These are phyloP conservation scores for Mortierella alpina DNA, from an alignment of 192 early-diverging fungal genomes.

Conservation along the genomic window DNA sequence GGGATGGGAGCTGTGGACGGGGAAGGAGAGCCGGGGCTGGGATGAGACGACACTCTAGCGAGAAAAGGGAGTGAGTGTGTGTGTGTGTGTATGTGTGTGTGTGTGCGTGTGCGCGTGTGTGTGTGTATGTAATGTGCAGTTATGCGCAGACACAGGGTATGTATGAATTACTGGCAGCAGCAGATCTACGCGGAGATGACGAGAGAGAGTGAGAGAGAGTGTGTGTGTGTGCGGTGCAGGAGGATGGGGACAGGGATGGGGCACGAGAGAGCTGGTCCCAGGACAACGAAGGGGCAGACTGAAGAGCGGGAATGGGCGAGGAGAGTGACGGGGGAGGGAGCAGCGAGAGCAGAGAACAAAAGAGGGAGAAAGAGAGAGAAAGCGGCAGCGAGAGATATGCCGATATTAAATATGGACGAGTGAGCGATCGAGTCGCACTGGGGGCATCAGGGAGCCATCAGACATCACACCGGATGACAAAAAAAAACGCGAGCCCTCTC, in stretches of 20 bases:
- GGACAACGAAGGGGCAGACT: neutral
- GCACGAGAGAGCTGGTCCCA: neutral
- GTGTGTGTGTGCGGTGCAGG: neutral
- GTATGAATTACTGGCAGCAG: too few relatives aligned
- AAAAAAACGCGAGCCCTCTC: neutral
- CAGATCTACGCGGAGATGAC: neutral
- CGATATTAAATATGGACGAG: neutral
- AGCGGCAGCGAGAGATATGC: too few relatives aligned
- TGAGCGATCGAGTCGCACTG: neutral
- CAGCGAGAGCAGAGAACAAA: slow-evolving; percentile 5
- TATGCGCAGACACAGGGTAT: neutral
- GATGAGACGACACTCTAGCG: too few relatives aligned
- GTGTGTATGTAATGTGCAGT: neutral
- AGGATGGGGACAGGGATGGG: neutral
- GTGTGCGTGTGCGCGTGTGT: neutral
- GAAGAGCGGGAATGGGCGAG: neutral
- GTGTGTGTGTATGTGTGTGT: neutral
- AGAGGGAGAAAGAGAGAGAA: slow-evolving; percentile 1
- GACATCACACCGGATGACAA: too few relatives aligned
- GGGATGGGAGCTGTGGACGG: neutral
- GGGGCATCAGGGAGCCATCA: neutral
- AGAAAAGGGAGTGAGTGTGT: neutral
- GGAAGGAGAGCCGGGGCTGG: neutral
- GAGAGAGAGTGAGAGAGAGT: neutral
- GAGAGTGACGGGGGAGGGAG: neutral